Percentiles rank a stretch among this genome's conserved stretches.
Evolutionary conservation across 768 basidiomycete genomes (phyloP).

Genomic region (Lactarius trivialis): DNA sequence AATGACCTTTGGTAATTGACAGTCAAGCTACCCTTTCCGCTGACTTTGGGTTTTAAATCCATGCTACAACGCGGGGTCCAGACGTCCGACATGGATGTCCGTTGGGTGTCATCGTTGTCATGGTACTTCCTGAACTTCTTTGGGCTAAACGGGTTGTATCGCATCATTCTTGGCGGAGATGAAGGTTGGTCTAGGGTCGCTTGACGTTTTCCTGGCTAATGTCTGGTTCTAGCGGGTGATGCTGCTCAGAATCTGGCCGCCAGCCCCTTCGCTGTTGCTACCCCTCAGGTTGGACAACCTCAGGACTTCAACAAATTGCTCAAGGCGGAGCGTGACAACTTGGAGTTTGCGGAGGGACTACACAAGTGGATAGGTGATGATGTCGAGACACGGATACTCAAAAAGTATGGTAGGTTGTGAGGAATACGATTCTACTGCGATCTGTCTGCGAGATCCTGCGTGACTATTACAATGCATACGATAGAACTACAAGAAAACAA

Average conservation of each 20-base stretch:
- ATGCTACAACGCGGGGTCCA: slow-evolving; percentile 96
- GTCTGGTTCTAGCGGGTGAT: slow-evolving; percentile 56
- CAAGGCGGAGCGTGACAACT: slow-evolving; percentile 86
- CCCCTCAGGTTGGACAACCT: slow-evolving; percentile 45
- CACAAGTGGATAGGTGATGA: slow-evolving; percentile 81
- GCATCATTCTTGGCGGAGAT: slow-evolving; percentile 83
- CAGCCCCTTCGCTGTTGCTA: slow-evolving; percentile 55
- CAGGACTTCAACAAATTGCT: slow-evolving; percentile 89
- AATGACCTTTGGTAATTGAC: slow-evolving; percentile 11
- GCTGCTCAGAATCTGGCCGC: slow-evolving; percentile 67
- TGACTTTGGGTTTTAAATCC: slow-evolving; percentile 94
- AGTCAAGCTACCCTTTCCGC: slow-evolving; percentile 96
- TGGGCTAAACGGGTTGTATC: slow-evolving; percentile 92
- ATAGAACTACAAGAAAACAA: not conserved
- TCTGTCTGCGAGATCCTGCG: not conserved
- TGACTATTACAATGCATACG: slow-evolving; percentile 6
- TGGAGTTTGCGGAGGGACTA: slow-evolving; percentile 83
- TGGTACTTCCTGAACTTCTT: slow-evolving; percentile 99
- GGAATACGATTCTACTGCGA: slow-evolving; percentile 19
- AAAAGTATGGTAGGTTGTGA: slow-evolving; percentile 63
- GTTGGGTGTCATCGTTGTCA: slow-evolving; percentile 97
- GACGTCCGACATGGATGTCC: slow-evolving; percentile 94
- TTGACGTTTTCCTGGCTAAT: slow-evolving; percentile 22
- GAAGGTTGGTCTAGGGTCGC: slow-evolving; percentile 53
- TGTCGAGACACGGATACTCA: slow-evolving; percentile 71